Base-by-base conservation (phyloP, 495 filamentous ascomycete species). In the Sporormia fimetaria region DNA sequence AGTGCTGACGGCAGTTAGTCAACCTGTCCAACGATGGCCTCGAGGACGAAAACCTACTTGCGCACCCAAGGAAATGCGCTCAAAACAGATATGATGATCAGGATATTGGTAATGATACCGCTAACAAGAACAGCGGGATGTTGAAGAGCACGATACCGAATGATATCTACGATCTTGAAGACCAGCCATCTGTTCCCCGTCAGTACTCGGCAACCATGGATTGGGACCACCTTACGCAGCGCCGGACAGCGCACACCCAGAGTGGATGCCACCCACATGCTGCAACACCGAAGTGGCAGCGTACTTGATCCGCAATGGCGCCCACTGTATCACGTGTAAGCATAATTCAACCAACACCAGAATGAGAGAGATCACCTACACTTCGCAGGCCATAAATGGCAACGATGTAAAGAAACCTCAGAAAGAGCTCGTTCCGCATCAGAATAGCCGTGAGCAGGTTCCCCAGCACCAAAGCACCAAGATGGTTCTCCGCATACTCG, bases 41-140 rank as follows among this genome's bases (percentile, higher is more conserved):
- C n/a, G n/a, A n/a, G n/a, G n/a, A n/a, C n/a, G n/a, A n/a, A n/a
- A n/a, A 60, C 60, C 52, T n/a, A 66, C 63, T 67, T 67, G 28
- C 63, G 55, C 27, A 65, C 55, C 63, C 63, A 67, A n/a, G 63
- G 63, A 41, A 61, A 63, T 14, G 63, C 63, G 38, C 63, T 67
- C 37, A 65, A 35, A 9, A 63, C 58, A 11, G 62, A 65, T 40
- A 65, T 59, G 23, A 67, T 58, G 36, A 67, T 57, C 18, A 64
- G 44, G 4, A 60, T 44, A 33, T 65, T 67, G 21, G 63, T 66
- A 40, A 67, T 57, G 29, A 65, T 47, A 6, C 63, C 63, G n/a
- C 56, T 60, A 11, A 46, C 63, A 33, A 67, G 62, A 8, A 67
- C 61, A 15, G 59, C 41, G 2, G 33, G 44, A 29, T 56, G 40